Percentiles rank a stretch among this genome's conserved stretches.
These are phyloP conservation scores for Pyrenochaeta sp. DNA, from an alignment of 2,329 filamentous ascomycete genomes.

Conservation along the genomic window DNA sequence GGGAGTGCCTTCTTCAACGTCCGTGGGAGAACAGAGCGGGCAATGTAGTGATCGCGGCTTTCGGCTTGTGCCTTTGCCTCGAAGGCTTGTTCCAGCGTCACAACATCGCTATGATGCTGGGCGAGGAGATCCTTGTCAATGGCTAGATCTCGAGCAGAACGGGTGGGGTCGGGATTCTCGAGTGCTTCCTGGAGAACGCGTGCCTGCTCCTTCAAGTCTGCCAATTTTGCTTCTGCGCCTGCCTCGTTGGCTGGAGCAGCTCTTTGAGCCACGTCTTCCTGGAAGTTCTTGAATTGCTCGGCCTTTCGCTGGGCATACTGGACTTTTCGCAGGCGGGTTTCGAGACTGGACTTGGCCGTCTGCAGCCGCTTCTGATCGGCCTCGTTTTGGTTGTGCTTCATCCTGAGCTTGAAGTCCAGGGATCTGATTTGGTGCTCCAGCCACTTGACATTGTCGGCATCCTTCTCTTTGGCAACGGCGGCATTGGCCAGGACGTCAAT, in stretches of 20 bases:
- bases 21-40: slow-evolving; percentile 33
- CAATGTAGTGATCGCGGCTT: slow-evolving; percentile 28
- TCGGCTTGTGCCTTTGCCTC: slow-evolving; percentile 25
- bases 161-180: slow-evolving; percentile 22
- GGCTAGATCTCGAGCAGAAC: slow-evolving; percentile 15
- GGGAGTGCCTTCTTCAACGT: slow-evolving; percentile 24
- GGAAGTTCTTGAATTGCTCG: slow-evolving; percentile 30
- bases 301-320: slow-evolving; percentile 34
- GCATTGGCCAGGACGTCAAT: slow-evolving; percentile 31
- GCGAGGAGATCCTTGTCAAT: slow-evolving; percentile 19
- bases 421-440: slow-evolving; percentile 35
- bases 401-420: slow-evolving; percentile 31
- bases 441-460: slow-evolving; percentile 32
- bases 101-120: slow-evolving; percentile 20
- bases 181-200: slow-evolving; percentile 18
- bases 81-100: slow-evolving; percentile 32
- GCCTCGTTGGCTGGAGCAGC: slow-evolving; percentile 30
- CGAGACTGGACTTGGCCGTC: slow-evolving; percentile 29
- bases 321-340: slow-evolving; percentile 31
- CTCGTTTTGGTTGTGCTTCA: slow-evolving; percentile 37
- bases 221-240: slow-evolving; percentile 28
- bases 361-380: slow-evolving; percentile 34
- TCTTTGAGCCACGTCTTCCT: slow-evolving; percentile 17
- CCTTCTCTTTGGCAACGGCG: slow-evolving; percentile 18
- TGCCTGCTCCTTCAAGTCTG: slow-evolving; percentile 21